These are phyloP conservation scores for Penicillium sp. DNA, from an alignment of 2,329 filamentous ascomycete genomes.

Conservation along the genomic window DNA sequence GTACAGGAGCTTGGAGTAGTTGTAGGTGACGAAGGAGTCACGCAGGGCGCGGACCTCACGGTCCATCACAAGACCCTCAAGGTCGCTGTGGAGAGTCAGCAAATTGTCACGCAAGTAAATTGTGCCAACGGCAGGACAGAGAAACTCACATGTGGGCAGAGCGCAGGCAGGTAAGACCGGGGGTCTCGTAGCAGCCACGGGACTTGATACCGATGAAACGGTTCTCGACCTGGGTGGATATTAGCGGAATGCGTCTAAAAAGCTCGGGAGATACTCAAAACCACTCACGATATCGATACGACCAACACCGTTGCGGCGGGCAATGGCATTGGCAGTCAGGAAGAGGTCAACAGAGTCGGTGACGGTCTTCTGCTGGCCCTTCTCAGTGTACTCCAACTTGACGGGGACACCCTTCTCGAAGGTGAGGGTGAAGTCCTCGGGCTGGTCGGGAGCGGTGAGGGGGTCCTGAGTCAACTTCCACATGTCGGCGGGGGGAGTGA, in stretches of 20 bases:
- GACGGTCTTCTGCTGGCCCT: constrained; percentile 58
- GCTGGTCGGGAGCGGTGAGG: constrained; percentile 70
- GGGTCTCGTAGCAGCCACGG: constrained; percentile 76
- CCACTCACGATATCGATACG: constrained; percentile 72
- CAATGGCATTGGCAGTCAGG: constrained; percentile 73
- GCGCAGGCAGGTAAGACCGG: constrained; percentile 43
- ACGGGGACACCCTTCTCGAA: constrained; percentile 78
- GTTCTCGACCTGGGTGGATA: constrained; percentile 64
- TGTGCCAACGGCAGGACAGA: constrained; percentile 37
- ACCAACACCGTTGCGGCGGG: constrained; percentile 74
- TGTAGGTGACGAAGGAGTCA: constrained; percentile 72
- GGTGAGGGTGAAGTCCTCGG: constrained; percentile 72
- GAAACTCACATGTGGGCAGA: constrained; percentile 54
- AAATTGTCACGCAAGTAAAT: neutral
- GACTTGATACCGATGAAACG: constrained; percentile 81
- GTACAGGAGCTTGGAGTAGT: constrained; percentile 59
- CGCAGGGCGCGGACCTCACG: constrained; percentile 71
- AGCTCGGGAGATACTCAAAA: neutral
- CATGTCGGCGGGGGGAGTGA: constrained; percentile 75
- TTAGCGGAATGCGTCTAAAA: constrained; percentile 4
- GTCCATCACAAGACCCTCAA: constrained; percentile 67
- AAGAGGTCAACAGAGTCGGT: constrained; percentile 77
- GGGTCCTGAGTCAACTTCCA: constrained; percentile 75
- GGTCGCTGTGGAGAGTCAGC: constrained; percentile 31
- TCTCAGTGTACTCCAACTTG: constrained; percentile 66